Base-by-base conservation (phyloP, 345 rosid genomes). In the Rhizophora mangle region DNA sequence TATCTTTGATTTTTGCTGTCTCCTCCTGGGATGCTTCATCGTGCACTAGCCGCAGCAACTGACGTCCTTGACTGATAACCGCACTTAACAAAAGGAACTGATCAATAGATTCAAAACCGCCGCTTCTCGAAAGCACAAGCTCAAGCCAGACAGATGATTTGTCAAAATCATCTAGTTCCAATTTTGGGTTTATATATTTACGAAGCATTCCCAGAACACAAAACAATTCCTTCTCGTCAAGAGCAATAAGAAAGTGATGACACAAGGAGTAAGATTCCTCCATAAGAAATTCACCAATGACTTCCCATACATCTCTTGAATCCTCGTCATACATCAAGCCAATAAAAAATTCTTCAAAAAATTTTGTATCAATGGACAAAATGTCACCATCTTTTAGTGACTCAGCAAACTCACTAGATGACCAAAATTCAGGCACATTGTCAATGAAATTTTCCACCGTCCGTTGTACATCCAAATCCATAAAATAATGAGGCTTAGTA, bases 401-500 rank as follows among this genome's bases (percentile, higher is more conserved):
- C 26, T 88, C 90, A 6, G 93, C 85, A 73, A 94, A 91, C 81
- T 91, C 96, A 63, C 58, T 68, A 16, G 98, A 94, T 0, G 91
- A 87, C 98, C 98, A 94, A 71, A 94, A 94, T 5, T 94, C 93
- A 46, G 97, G 97, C 68, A 91, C 90, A 56, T 94, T 77, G 60
- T 89, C 86, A 0, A 91, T 70, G 66, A 91, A 88, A 79, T 94
- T 94, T 71, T 89, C 88, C 2, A 94, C 78, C 3, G 97, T 94
- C 46, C 78, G 74, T 56, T 79, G 85, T 26, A 91, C 80, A 82
- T 94, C 95, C 72, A 94, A 78, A 79, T 94, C 98, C 47, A 94
- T 96, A 79, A 94, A 85, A 69, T 91, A 94, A 84, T 87, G 96
- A 37, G 98, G 97, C 86, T 91, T 94, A 0, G 97, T 89, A 3